Percentiles rank a stretch among this genome's conserved stretches.
phyloP scores from a whole-genome alignment of 176 grass and related monocot genomes.

The Hyparrhenia diplandra region DNA sequence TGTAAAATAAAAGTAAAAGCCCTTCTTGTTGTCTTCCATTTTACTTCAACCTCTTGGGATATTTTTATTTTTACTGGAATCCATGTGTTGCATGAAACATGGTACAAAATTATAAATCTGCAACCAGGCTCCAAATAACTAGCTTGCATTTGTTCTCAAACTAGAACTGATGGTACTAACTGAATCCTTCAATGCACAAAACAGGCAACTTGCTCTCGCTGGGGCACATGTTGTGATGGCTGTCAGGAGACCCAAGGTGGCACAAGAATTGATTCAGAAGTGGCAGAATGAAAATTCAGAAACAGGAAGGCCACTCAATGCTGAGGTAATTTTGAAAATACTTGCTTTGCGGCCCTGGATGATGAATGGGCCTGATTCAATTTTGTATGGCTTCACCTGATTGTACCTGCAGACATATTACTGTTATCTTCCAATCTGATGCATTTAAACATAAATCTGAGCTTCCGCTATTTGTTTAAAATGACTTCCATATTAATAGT shows the following conservation, averaged over 20 bases:
- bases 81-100: background rate
- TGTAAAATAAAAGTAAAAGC: background rate
- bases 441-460: no score
- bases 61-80: background rate
- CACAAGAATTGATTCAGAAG: constrained; percentile 87
- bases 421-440: no score
- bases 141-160: background rate
- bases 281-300: constrained; percentile 88
- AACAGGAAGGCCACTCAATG: constrained; percentile 61
- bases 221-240: constrained; percentile 97
- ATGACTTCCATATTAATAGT: background rate
- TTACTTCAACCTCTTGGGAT: background rate
- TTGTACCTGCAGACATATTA: background rate
- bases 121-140: background rate
- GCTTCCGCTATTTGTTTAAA: no score
- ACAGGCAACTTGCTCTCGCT: constrained; percentile 76
- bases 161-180: background rate
- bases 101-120: background rate
- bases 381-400: background rate
- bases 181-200: background rate
- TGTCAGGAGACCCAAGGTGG: constrained; percentile 75
- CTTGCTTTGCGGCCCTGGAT: background rate
- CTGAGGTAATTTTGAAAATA: constrained; percentile 62
- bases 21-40: background rate
- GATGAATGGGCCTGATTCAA: background rate